phyloP scores from a whole-genome alignment of 2,329 filamentous ascomycete species.

The Pseudogymnoascus verrucosus region DNA sequence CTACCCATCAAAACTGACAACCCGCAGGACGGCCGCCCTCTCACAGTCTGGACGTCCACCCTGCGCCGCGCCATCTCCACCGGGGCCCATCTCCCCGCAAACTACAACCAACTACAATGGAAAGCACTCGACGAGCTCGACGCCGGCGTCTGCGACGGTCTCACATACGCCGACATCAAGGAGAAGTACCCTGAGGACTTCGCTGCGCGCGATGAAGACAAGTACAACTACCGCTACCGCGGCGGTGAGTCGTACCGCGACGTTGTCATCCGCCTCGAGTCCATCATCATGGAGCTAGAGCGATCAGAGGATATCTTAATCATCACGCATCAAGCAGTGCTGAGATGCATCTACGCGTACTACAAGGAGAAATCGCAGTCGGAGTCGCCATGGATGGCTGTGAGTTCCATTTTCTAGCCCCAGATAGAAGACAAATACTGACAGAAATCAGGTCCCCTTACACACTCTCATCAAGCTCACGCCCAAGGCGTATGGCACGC shows the following conservation, averaged over 20 bases:
- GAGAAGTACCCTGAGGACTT: slow-evolving; percentile 91
- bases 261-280: slow-evolving; percentile 93
- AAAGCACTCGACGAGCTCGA: slow-evolving; percentile 97
- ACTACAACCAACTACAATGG: slow-evolving; percentile 95
- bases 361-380: slow-evolving; percentile 97
- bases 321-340: slow-evolving; percentile 92
- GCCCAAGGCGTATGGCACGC: slow-evolving; percentile 85
- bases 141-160: slow-evolving; percentile 89
- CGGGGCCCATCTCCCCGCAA: slow-evolving; percentile 67
- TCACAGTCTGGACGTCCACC: slow-evolving; percentile 70
- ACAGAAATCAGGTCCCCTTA: slow-evolving; percentile 61
- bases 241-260: slow-evolving; percentile 88
- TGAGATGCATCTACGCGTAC: slow-evolving; percentile 96
- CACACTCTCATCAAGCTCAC: slow-evolving; percentile 96
- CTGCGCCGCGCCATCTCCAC: slow-evolving; percentile 85
- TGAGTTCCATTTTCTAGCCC: neutral
- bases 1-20: neutral
- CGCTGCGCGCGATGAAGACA: slow-evolving; percentile 89
- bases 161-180: slow-evolving; percentile 87
- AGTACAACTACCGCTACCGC: slow-evolving; percentile 98
- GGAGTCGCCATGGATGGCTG: slow-evolving; percentile 86
- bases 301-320: slow-evolving; percentile 95
- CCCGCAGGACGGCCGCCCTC: slow-evolving; percentile 43
- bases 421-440: neutral
- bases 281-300: slow-evolving; percentile 99